These are phyloP conservation scores for Aspergillus eucalypticola DNA, from an alignment of 2,329 filamentous ascomycete species.

Conservation along the genomic window DNA sequence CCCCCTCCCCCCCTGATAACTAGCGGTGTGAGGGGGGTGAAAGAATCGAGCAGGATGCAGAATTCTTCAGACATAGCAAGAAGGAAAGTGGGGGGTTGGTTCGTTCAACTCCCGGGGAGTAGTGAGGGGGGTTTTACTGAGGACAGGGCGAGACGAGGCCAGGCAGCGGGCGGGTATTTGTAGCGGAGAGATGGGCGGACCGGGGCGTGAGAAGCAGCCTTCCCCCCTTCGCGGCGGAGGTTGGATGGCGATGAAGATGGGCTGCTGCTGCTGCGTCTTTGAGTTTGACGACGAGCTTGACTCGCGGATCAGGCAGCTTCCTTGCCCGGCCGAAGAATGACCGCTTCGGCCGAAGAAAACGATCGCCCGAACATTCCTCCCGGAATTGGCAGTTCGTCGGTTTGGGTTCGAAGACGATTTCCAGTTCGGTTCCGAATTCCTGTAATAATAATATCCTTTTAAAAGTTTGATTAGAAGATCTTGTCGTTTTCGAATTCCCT, in stretches of 20 bases:
- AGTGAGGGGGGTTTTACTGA: background rate
- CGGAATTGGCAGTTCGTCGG: background rate
- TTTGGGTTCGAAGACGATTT: background rate
- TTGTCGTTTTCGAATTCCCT: background rate
- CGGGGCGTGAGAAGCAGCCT: background rate
- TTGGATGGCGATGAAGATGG: background rate
- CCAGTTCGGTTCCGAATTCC: background rate
- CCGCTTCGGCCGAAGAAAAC: constrained; percentile 8
- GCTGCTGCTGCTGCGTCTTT: background rate
- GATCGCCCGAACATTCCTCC: constrained; percentile 2
- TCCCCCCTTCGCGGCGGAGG: background rate
- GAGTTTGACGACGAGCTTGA: background rate
- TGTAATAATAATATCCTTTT: background rate
- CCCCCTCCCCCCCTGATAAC: background rate
- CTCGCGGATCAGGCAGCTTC: constrained; percentile 1
- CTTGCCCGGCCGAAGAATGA: constrained; percentile 6
- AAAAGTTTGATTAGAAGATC: background rate
- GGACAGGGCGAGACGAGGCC: background rate
- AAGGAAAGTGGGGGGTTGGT: too few species aligned
- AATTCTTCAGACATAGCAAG: background rate
- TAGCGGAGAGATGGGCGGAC: background rate
- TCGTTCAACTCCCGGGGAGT: background rate
- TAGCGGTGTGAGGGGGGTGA: background rate
- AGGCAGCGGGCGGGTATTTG: constrained; percentile 4
- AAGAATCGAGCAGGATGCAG: background rate